Percentiles rank a stretch among this genome's conserved stretches.
These are phyloP conservation scores for Metschnikowia proteae DNA, from an alignment of 805 yeast species.

Conservation along the genomic window DNA sequence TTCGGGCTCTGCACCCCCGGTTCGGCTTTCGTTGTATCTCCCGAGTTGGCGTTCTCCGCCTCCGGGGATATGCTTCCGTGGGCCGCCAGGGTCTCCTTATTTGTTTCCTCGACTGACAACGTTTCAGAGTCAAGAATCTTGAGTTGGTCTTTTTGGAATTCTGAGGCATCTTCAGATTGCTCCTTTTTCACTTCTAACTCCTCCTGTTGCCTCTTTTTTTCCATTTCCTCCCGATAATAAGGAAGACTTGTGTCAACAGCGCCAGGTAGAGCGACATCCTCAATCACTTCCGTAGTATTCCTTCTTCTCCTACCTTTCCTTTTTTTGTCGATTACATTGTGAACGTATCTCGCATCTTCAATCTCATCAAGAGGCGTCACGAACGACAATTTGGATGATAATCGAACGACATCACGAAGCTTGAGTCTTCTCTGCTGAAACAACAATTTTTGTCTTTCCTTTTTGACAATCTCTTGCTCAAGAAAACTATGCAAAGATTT, in stretches of 20 bases:
- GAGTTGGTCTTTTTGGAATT: not conserved
- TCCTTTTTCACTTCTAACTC: constrained; percentile 14
- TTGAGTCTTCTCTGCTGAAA: constrained; percentile 62
- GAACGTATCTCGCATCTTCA: constrained; percentile 41
- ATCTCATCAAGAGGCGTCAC: constrained; percentile 66
- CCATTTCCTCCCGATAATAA: constrained; percentile 24
- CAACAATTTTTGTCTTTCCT: constrained; percentile 70
- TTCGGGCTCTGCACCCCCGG: not conserved
- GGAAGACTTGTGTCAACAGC: constrained; percentile 26
- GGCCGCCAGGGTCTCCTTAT: not conserved
- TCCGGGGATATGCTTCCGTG: not conserved
- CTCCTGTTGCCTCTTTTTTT: constrained; percentile 22
- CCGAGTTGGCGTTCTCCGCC: not conserved
- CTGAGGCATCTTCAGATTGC: not conserved
- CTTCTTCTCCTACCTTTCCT: constrained; percentile 45
- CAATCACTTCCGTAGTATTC: constrained; percentile 24
- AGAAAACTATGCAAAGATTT: constrained; percentile 71
- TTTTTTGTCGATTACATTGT: constrained; percentile 33
- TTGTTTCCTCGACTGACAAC: not conserved
- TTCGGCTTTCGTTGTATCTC: not conserved
- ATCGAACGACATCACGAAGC: constrained; percentile 57
- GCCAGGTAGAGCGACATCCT: constrained; percentile 32
- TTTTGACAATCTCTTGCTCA: constrained; percentile 80
- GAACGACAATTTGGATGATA: constrained; percentile 42
- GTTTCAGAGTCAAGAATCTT: not conserved